A percentile compares a stretch with the other conserved stretches of the same genome.
These are phyloP conservation scores for Eutrema japonicum DNA, from an alignment of 345 rosid genomes.

Conservation along the genomic window DNA sequence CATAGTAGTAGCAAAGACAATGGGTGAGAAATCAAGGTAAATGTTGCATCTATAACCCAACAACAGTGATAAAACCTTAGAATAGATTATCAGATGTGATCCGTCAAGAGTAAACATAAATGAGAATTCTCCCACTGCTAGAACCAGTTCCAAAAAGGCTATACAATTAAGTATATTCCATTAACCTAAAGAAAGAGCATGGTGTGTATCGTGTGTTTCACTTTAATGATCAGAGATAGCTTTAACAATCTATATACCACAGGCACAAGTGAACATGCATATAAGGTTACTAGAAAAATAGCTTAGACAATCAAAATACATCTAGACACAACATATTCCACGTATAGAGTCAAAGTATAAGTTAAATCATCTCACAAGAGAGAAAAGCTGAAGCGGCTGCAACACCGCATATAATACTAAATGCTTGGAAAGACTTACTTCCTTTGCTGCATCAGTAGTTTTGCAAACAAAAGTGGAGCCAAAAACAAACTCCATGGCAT, in stretches of 20 bases:
- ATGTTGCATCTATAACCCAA: conserved; percentile 19
- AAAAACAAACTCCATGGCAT: conserved; percentile 90
- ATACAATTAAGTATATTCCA: conserved; percentile 2
- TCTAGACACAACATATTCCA: conserved; percentile 13
- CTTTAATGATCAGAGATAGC: conserved; percentile 10
- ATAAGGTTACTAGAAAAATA: conserved; percentile 18
- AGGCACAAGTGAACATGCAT: not conserved
- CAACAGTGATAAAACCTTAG: not conserved
- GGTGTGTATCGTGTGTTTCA: conserved; percentile 7
- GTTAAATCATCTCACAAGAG: not conserved
- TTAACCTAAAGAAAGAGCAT: not conserved
- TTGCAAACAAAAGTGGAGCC: conserved; percentile 98
- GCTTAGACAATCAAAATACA: conserved; percentile 20
- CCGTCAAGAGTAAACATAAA: not conserved
- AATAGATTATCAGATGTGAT: not conserved
- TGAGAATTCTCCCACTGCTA: not conserved
- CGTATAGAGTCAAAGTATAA: not conserved
- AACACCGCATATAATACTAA: conserved; percentile 17
- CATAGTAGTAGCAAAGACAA: conserved; percentile 17
- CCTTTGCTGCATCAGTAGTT: conserved; percentile 79
- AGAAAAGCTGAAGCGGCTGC: conserved; percentile 14
- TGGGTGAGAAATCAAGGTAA: conserved; percentile 1
- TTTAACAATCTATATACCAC: conserved; percentile 18
- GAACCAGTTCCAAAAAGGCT: conserved; percentile 18
- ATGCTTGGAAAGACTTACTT: conserved; percentile 56